These are phyloP conservation scores for Populus pruinosa DNA, from an alignment of 345 rosid genomes.

Conservation along the genomic window DNA sequence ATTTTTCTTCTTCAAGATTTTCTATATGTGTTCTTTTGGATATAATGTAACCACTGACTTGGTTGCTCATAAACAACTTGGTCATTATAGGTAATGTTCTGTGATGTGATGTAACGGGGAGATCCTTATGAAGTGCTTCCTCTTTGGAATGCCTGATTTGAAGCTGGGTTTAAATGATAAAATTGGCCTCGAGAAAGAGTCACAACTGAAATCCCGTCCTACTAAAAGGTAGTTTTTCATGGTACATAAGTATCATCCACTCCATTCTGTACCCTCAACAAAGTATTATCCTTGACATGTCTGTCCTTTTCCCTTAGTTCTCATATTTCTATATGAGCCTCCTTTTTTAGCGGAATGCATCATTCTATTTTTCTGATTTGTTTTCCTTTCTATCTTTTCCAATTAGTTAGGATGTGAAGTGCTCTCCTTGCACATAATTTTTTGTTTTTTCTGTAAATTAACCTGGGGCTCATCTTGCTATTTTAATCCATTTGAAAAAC, in stretches of 20 bases:
- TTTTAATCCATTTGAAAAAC: neutral
- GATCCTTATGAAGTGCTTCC: conserved; percentile 96
- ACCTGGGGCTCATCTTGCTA: neutral
- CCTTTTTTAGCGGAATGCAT: neutral
- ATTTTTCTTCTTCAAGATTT: neutral
- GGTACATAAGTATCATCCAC: neutral
- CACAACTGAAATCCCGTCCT: conserved; percentile 93
- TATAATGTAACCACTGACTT: neutral
- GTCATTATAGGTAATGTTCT: conserved; percentile 70
- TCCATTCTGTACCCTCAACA: no score
- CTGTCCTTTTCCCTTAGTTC: neutral
- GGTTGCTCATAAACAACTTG: conserved; percentile 19
- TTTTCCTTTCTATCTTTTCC: neutral
- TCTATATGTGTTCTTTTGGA: neutral
- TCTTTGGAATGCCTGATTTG: conserved; percentile 99
- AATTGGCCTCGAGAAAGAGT: conserved; percentile 98
- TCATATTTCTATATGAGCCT: neutral
- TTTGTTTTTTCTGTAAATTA: neutral
- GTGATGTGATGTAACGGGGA: conserved; percentile 97
- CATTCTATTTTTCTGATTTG: neutral
- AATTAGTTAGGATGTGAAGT: neutral
- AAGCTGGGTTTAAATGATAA: conserved; percentile 98
- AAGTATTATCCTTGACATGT: neutral
- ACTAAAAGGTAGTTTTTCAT: conserved; percentile 67
- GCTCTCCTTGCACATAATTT: neutral